phyloP scores from a whole-genome alignment of 768 basidiomycete genomes.

The Lentinula lateritia region DNA sequence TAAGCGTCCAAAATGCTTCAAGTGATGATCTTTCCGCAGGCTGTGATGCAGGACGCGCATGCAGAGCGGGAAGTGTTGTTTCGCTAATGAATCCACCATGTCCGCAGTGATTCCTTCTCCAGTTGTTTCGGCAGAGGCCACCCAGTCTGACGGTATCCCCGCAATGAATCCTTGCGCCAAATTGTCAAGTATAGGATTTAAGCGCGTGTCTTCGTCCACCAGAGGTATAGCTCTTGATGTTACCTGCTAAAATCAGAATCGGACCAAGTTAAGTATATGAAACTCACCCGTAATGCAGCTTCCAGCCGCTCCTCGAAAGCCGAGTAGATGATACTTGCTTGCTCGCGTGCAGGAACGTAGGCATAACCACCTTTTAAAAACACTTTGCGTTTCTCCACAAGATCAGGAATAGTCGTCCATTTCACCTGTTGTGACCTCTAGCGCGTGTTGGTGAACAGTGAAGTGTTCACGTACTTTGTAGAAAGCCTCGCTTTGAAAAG shows the following conservation, averaged over 20 bases:
- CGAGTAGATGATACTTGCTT: slow-evolving; percentile 81
- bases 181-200: slow-evolving; percentile 85
- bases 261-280: background rate
- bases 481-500: slow-evolving; percentile 53
- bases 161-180: slow-evolving; percentile 92
- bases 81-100: slow-evolving; percentile 85
- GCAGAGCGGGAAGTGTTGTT: slow-evolving; percentile 90
- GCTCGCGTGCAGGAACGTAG: slow-evolving; percentile 75
- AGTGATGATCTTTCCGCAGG: slow-evolving; percentile 70
- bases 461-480: slow-evolving; percentile 55
- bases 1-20: slow-evolving; percentile 89
- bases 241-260: slow-evolving; percentile 37
- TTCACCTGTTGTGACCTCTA: slow-evolving; percentile 56
- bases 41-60: slow-evolving; percentile 88
- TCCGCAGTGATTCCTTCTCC: slow-evolving; percentile 81
- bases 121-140: slow-evolving; percentile 41
- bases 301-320: slow-evolving; percentile 75
- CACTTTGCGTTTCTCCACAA: slow-evolving; percentile 78
- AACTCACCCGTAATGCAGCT: slow-evolving; percentile 67
- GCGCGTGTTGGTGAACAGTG: background rate
- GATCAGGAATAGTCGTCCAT: slow-evolving; percentile 93
- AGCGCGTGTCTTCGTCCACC: slow-evolving; percentile 89
- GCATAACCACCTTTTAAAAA: slow-evolving; percentile 78
- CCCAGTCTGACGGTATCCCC: slow-evolving; percentile 84
- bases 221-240: slow-evolving; percentile 86